A percentile compares a stretch with the other conserved stretches of the same genome.
phyloP scores from a whole-genome alignment of 257 asterid species.

The Cynanchum wilfordii region DNA sequence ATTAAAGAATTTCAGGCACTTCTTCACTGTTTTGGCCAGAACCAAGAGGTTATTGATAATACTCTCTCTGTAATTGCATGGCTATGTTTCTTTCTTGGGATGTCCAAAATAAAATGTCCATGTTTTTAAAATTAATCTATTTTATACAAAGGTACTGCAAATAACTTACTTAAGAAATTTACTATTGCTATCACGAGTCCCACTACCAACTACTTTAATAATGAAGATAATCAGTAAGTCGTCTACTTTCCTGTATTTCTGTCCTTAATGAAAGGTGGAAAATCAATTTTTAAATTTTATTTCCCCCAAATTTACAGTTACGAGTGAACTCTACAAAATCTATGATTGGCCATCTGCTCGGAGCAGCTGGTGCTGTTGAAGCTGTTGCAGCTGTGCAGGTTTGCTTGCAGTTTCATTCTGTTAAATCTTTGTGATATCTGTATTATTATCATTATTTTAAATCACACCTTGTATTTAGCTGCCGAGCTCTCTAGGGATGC shows the following conservation, averaged over 20 bases:
- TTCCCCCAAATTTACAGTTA: constrained; percentile 45
- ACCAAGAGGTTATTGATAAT: constrained; percentile 61
- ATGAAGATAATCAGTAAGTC: background rate
- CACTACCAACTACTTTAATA: background rate
- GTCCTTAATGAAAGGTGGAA: background rate
- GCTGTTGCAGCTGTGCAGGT: constrained; percentile 98
- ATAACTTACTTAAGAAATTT: background rate
- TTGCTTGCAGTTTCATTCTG: background rate
- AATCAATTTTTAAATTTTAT: background rate
- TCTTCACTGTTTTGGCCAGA: constrained; percentile 74
- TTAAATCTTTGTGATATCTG: constrained; percentile 7
- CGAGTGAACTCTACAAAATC: constrained; percentile 95
- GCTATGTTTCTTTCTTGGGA: background rate
- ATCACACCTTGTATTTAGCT: constrained; percentile 4
- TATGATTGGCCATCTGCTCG: constrained; percentile 94
- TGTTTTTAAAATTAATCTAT: background rate
- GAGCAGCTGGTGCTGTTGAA: constrained; percentile 98
- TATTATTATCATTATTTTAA: background rate
- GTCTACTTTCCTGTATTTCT: background rate
- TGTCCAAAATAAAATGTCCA: background rate
- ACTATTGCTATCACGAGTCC: background rate
- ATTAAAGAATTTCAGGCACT: constrained; percentile 89
- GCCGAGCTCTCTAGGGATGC: background rate
- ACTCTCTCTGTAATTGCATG: background rate
- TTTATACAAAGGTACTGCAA: background rate